These are phyloP conservation scores for Aspergillus arachidicola DNA, from an alignment of 2,329 filamentous ascomycete genomes.

Conservation along the genomic window DNA sequence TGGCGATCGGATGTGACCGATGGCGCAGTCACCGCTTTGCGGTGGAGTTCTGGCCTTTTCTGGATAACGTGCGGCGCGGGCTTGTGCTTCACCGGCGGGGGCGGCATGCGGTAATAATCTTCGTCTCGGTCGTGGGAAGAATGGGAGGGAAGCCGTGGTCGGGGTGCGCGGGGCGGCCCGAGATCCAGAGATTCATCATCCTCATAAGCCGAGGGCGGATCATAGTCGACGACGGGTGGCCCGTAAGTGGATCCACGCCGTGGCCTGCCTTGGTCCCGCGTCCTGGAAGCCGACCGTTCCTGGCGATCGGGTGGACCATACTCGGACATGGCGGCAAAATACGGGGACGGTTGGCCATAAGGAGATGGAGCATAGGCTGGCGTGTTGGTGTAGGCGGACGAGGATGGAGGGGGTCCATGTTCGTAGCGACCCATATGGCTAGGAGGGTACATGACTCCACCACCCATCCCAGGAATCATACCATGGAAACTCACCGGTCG, in stretches of 20 bases:
- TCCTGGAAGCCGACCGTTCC: constrained; percentile 38
- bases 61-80: constrained; percentile 39
- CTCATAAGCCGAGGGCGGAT: constrained; percentile 31
- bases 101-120: constrained; percentile 48
- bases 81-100: constrained; percentile 37
- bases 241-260: constrained; percentile 41
- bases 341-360: constrained; percentile 31
- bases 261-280: constrained; percentile 33
- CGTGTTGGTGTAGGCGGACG: constrained; percentile 38
- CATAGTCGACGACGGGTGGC: constrained; percentile 36
- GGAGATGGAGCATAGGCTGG: constrained; percentile 35
- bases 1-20: constrained; percentile 33
- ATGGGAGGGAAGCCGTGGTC: constrained; percentile 33
- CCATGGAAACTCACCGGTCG: constrained; percentile 46
- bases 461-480: constrained; percentile 33
- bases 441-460: constrained; percentile 30
- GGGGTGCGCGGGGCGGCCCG: constrained; percentile 31
- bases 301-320: constrained; percentile 33
- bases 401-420: constrained; percentile 40
- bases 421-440: constrained; percentile 34
- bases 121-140: constrained; percentile 37
- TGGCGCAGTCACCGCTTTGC: constrained; percentile 35
- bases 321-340: constrained; percentile 31
- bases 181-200: constrained; percentile 34
- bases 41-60: constrained; percentile 34